These are phyloP conservation scores for Friedmanniomyces endolithicus DNA, from an alignment of 495 filamentous ascomycete genomes.

Conservation along the genomic window DNA sequence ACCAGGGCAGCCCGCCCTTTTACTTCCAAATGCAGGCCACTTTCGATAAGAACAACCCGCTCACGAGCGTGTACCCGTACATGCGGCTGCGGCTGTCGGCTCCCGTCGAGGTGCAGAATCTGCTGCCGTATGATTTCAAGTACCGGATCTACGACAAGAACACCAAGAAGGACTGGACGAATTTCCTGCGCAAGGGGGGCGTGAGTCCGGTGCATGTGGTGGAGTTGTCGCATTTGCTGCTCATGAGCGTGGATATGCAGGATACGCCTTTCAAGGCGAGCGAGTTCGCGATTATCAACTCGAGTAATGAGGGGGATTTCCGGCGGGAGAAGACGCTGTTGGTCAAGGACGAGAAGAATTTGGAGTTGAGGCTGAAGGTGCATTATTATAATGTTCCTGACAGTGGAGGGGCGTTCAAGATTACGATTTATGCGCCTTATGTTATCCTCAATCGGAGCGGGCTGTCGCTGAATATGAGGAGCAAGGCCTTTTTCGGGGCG, in stretches of 20 bases:
- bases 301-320: constrained; percentile 77
- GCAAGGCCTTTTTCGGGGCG: constrained; percentile 73
- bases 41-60: constrained; percentile 66
- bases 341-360: constrained; percentile 69
- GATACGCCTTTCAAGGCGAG: constrained; percentile 89
- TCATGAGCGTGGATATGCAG: constrained; percentile 90
- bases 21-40: constrained; percentile 89
- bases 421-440: constrained; percentile 86
- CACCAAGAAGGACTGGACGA: constrained; percentile 96
- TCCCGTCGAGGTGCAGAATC: constrained; percentile 85
- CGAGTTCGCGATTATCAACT: constrained; percentile 94
- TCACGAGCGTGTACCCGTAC: constrained; percentile 78
- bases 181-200: constrained; percentile 90
- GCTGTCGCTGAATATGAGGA: constrained; percentile 72
- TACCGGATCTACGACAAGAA: constrained; percentile 97
- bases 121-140: constrained; percentile 96
- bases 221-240: constrained; percentile 80
- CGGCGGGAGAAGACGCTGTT: constrained; percentile 65
- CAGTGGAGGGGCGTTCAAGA: constrained; percentile 90
- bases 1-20: constrained; percentile 65
- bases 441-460: constrained; percentile 92
- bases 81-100: constrained; percentile 86
- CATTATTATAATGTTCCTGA: constrained; percentile 90
- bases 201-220: constrained; percentile 95
- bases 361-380: constrained; percentile 66